phyloP scores from a whole-genome alignment of 2,329 filamentous ascomycete species.

The Phyllosticta ampelicida region DNA sequence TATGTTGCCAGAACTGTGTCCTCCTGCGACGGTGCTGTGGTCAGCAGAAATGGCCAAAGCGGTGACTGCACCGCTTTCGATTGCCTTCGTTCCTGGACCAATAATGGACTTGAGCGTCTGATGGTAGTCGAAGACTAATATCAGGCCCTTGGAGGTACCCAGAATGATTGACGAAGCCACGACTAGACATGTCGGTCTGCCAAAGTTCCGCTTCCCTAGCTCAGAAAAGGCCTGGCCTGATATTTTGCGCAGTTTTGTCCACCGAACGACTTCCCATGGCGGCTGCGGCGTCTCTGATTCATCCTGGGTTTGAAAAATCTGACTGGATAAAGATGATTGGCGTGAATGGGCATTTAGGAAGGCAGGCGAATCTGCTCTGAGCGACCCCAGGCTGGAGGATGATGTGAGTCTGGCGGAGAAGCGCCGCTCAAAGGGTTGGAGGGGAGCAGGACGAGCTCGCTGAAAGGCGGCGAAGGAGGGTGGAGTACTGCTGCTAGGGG shows the following conservation, averaged over 20 bases:
- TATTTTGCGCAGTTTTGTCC: conserved; percentile 87
- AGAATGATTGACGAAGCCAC: conserved; percentile 82
- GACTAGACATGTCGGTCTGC: conserved; percentile 76
- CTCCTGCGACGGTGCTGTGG: conserved; percentile 80
- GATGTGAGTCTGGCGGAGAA: conserved; percentile 81
- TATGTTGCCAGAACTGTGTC: conserved; percentile 81
- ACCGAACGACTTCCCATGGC: conserved; percentile 94
- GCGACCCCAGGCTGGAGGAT: conserved; percentile 43
- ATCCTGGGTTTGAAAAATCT: conserved; percentile 49
- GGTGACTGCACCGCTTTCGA: conserved; percentile 82
- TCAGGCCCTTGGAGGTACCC: conserved; percentile 87
- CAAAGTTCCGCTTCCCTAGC: conserved; percentile 83
- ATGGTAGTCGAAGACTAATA: conserved; percentile 94
- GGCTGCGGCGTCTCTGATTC: conserved; percentile 57
- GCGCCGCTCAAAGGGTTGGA: conserved; percentile 86
- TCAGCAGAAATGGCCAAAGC: conserved; percentile 86
- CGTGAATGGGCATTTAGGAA: conserved; percentile 69
- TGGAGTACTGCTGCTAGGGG: conserved; percentile 64
- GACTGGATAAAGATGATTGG: conserved; percentile 66
- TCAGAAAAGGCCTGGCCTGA: conserved; percentile 88
- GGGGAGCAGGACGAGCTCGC: conserved; percentile 64
- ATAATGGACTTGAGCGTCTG: conserved; percentile 92
- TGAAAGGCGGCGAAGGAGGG: conserved; percentile 58
- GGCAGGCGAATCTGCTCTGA: conserved; percentile 65
- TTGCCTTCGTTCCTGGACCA: conserved; percentile 83